Evolutionary conservation across 116 monocot species (phyloP).

Genomic region (Phalaenopsis hybrid): DNA sequence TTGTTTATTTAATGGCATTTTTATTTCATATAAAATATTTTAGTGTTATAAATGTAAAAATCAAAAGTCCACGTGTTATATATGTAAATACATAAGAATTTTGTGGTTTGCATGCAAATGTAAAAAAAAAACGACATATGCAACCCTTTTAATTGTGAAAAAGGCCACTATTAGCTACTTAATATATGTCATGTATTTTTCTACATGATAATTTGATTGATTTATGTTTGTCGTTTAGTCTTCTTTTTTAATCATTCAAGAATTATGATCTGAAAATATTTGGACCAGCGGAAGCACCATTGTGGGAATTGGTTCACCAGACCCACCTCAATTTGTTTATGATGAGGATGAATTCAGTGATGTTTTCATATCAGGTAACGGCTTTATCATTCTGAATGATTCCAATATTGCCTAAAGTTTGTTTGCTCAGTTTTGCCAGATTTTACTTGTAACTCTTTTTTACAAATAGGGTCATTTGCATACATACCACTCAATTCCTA

Average conservation of each 20-base stretch:
- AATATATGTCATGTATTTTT: background rate
- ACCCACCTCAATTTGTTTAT: constrained; percentile 82
- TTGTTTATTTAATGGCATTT: too few relatives aligned
- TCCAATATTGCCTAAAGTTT: background rate
- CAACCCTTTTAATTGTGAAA: background rate
- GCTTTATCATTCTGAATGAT: background rate
- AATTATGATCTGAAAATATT: background rate
- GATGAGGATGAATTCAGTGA: constrained; percentile 92
- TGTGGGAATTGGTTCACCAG: constrained; percentile 88
- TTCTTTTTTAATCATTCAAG: too few relatives aligned
- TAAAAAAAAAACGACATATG: too few relatives aligned
- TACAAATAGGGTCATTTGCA: too few relatives aligned
- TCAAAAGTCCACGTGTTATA: too few relatives aligned
- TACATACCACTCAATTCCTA: too few relatives aligned
- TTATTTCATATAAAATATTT: too few relatives aligned
- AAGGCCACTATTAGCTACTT: background rate
- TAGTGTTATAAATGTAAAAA: too few relatives aligned
- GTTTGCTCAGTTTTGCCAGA: background rate
- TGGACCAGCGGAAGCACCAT: constrained; percentile 90
- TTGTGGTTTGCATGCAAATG: too few relatives aligned
- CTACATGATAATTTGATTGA: background rate
- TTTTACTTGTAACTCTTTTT: background rate
- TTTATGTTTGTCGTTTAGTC: too few relatives aligned
- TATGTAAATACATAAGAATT: too few relatives aligned
- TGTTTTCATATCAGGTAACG: constrained; percentile 82